Evolutionary conservation across 2,329 filamentous ascomycete genomes (phyloP).

Genomic region (Exophiala phaeomuriformis): DNA sequence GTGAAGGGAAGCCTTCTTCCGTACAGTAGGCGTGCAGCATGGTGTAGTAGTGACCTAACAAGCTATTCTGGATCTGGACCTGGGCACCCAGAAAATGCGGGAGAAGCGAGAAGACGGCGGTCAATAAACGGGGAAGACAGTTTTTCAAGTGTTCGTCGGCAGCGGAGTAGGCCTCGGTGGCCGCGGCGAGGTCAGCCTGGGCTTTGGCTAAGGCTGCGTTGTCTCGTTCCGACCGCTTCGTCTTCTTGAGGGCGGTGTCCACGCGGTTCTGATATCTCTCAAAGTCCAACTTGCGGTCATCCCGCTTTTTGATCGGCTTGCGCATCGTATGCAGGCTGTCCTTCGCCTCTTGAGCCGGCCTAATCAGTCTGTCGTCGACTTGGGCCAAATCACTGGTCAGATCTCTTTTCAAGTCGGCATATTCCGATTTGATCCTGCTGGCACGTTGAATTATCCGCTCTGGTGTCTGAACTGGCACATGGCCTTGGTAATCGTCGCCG

Average conservation of each 20-base stretch:
- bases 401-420: constrained; percentile 63
- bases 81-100: constrained; percentile 63
- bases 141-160: constrained; percentile 67
- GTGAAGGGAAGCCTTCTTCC: constrained; percentile 61
- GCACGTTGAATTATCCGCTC: constrained; percentile 57
- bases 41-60: constrained; percentile 73
- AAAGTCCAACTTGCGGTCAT: constrained; percentile 75
- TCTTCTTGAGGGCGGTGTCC: constrained; percentile 62
- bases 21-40: constrained; percentile 65
- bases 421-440: constrained; percentile 57
- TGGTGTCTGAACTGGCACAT: constrained; percentile 55
- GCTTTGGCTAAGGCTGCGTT: constrained; percentile 63
- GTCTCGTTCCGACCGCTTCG: constrained; percentile 63
- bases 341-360: constrained; percentile 62
- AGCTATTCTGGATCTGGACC: constrained; percentile 67
- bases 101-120: constrained; percentile 64
- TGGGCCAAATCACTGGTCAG: constrained; percentile 62
- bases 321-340: constrained; percentile 63
- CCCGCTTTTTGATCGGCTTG: constrained; percentile 77
- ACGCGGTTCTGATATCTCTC: constrained; percentile 68
- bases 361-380: constrained; percentile 64
- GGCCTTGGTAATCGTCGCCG: constrained; percentile 49
- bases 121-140: constrained; percentile 63
- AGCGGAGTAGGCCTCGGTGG: constrained; percentile 63
- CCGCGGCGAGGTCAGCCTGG: constrained; percentile 59